Base-by-base conservation (phyloP, 345 rosid species). In the Arabidopsis arenosa region DNA sequence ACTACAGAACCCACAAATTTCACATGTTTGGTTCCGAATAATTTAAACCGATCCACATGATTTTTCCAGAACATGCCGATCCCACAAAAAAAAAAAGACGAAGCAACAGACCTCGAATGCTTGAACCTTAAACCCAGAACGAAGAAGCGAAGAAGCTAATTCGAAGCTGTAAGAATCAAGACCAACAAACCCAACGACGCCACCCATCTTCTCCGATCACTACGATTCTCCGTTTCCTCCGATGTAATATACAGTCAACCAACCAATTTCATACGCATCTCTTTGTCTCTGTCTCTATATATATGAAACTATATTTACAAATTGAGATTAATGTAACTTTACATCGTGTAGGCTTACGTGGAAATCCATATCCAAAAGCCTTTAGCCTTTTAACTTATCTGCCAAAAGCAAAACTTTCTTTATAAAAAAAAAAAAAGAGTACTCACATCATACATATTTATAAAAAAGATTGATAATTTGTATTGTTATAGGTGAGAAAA, bases 91-190 rank as follows among this genome's bases (percentile, higher is more conserved):
- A 6, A 45, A 48, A 0, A 5, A 49, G 51, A 67, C 33, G 63
- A 60, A 48, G 37, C 5, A 13, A 33, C 36, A 18, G 13, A 90
- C 98, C 90, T 90, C 89, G 63, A 86, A 89, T 37, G 96, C 96
- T 79, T 88, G 87, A 69, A 89, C 84, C 55, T 45, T 79, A 73
- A 80, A 88, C 66, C 98, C 93, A 70, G 89, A 82, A 64, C 57
- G 78, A 63, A 86, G 82, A 51, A 91, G 92, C 55, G 83, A 77
- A 80, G 90, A 86, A 36, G 97, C 97, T 90, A 91, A 84, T 44
- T 93, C 88, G 63, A 93, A 77, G 85, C 87, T 87, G 62, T 83
- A 35, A 9, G 68, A 84, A 55, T 91, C 93, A 66, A 93, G 72
- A 13, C 97, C 96, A 33, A 93, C 83, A 81, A 93, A 93, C 40